Base-by-base conservation (phyloP, 345 rosid genomes). In the Salix brachista region DNA sequence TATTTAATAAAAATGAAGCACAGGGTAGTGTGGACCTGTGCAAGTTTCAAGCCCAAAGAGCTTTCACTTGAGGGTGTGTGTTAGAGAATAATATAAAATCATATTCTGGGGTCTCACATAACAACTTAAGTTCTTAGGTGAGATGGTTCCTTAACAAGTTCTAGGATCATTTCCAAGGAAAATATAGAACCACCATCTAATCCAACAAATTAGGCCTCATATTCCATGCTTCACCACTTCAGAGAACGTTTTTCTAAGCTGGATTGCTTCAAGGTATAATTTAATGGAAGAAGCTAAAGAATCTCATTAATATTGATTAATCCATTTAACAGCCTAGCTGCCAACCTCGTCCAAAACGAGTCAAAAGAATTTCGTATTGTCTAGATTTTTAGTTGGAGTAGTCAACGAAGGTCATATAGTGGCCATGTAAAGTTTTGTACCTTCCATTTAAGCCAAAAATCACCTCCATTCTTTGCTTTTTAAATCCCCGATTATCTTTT, bases 161-260 rank as follows among this genome's bases (percentile, higher is more conserved):
- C 25, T 28, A 41, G 37, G 50, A 19, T 41, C 54, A 65, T 30
- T 65, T 54, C 3, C 1, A 17, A 54, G 16, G 37, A 66, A 52
- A 36, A 66, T 8, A 17, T 4, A 14, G 25, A 67, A 4, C n/a
- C 66, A 52, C 52, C 21, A 8, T 17, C 25, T 21, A 39, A 60
- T n/a, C n/a, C 23, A 12, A 72, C 66, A 58, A 73, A 11, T 26
- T 9, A 26, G 36, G n/a, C 64, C 26, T 41, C 19, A 17, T 26
- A 5, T 23, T 77, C 34, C 70, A 70, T 62, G 80, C 23, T 69
- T 23, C 70, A 44, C 80, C 77, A 44, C 70, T 74, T 65, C 32
- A 67, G 30, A 66, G 46, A 50, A 34, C 34, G 41, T 46, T 46
- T 61, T 65, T 46, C 62, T 44, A 7, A 28, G 19, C 62, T 44